Percentiles rank a stretch among this genome's conserved stretches.
Evolutionary conservation across 2,329 filamentous ascomycete genomes (phyloP).

Genomic region (Penicillium verrucosum): DNA sequence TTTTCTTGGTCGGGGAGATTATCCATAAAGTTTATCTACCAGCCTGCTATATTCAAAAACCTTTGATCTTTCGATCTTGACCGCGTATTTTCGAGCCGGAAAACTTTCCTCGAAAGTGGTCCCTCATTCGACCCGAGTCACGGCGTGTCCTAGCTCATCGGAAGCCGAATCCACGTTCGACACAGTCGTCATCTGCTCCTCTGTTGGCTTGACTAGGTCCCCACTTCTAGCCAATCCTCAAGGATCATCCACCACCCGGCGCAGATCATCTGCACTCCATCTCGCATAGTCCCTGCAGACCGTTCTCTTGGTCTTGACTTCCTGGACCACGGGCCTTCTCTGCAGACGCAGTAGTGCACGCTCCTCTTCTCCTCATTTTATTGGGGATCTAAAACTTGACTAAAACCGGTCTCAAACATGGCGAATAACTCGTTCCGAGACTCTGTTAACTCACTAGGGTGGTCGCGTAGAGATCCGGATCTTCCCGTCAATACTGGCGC

Average conservation of each 20-base stretch:
- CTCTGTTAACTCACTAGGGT: constrained; percentile 90
- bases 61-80: neutral
- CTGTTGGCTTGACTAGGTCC: constrained; percentile 24
- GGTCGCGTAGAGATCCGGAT: constrained; percentile 80
- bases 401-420: constrained; percentile 22
- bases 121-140: constrained; percentile 6
- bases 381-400: constrained; percentile 11
- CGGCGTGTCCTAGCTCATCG: constrained; percentile 5
- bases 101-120: neutral
- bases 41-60: neutral
- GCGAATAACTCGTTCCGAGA: constrained; percentile 73
- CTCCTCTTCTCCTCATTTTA: constrained; percentile 9
- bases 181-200: constrained; percentile 36
- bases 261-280: constrained; percentile 53
- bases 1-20: constrained; percentile 8
- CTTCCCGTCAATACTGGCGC: constrained; percentile 64
- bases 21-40: constrained; percentile 11
- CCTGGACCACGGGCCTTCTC: constrained; percentile 17
- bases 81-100: constrained; percentile 1
- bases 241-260: constrained; percentile 25
- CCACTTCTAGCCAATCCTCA: constrained; percentile 17
- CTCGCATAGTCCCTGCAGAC: constrained; percentile 46
- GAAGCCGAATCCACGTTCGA: constrained; percentile 19
- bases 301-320: constrained; percentile 22
- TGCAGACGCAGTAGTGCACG: constrained; percentile 22